Percentiles rank a stretch among this genome's conserved stretches.
Conservation (phyloP, 768 basidiomycete genomes). For the Russula compacta region DNA sequence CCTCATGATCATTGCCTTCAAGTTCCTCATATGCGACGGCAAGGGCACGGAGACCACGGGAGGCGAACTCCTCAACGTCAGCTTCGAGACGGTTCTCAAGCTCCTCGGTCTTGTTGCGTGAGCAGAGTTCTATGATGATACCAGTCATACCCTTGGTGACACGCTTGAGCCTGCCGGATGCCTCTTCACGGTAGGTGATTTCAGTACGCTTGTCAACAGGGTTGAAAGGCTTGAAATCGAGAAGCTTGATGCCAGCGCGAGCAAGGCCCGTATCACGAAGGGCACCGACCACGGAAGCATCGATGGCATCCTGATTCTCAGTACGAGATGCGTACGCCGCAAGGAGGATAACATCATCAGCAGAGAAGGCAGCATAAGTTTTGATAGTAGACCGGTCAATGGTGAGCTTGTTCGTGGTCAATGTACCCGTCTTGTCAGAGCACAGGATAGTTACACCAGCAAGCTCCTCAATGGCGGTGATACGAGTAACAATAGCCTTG, state of each 20-base stretch:
- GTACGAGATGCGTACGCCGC: slow-evolving; percentile 95
- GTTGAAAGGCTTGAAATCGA: slow-evolving; percentile 99
- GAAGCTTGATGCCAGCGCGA: slow-evolving; percentile 86
- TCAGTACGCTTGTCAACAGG: slow-evolving; percentile 99
- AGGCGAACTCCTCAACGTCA: slow-evolving; percentile 94
- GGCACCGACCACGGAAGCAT: slow-evolving; percentile 74
- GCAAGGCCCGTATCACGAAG: slow-evolving; percentile 65
- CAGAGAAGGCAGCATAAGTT: slow-evolving; percentile 80
- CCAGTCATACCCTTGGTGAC: slow-evolving; percentile 99
- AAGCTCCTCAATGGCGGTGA: slow-evolving; percentile 97
- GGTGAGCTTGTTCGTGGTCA: slow-evolving; percentile 99
- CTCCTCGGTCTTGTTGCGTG: slow-evolving; percentile 93
- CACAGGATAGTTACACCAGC: slow-evolving; percentile 98
- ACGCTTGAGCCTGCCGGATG: slow-evolving; percentile 93
- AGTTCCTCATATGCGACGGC: slow-evolving; percentile 95
- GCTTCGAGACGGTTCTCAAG: slow-evolving; percentile 84
- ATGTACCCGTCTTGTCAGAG: slow-evolving; percentile 97
- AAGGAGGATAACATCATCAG: slow-evolving; percentile 87
- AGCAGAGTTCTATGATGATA: slow-evolving; percentile 94
- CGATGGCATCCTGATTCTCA: slow-evolving; percentile 99
- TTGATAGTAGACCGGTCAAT: slow-evolving; percentile 89
- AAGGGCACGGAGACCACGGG: slow-evolving; percentile 94
- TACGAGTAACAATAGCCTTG: slow-evolving; percentile 99
- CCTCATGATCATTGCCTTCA: slow-evolving; percentile 71
- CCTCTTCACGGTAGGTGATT: slow-evolving; percentile 93